phyloP scores from a whole-genome alignment of 2,329 filamentous ascomycete genomes.

The Claviceps sp. region DNA sequence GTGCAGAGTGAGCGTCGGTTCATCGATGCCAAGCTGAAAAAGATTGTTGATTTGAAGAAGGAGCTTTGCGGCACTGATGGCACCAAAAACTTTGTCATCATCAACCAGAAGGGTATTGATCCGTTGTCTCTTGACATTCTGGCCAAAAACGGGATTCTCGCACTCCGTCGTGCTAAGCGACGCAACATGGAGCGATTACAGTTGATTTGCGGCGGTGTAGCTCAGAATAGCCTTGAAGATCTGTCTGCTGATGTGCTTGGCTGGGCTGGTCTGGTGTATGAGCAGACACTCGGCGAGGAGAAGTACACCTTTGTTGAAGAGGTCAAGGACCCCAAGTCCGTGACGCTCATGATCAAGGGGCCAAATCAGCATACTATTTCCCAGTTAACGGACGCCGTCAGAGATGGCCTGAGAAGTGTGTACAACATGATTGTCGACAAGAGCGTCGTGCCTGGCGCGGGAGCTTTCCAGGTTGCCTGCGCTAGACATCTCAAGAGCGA shows the following conservation, averaged over 20 bases:
- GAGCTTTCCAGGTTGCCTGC: constrained; percentile 91
- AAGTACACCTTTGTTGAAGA: constrained; percentile 99
- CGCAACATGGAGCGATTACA: constrained; percentile 98
- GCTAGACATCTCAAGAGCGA: constrained; percentile 79
- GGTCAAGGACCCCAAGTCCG: constrained; percentile 96
- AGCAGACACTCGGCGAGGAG: constrained; percentile 94
- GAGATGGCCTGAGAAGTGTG: constrained; percentile 86
- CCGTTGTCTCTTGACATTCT: constrained; percentile 89
- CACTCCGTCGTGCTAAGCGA: constrained; percentile 85
- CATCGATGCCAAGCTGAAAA: constrained; percentile 90
- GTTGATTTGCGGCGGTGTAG: constrained; percentile 77
- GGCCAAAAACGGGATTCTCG: constrained; percentile 95
- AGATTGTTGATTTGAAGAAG: constrained; percentile 97
- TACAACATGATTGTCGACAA: constrained; percentile 99
- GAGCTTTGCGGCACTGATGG: constrained; percentile 86
- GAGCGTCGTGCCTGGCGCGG: constrained; percentile 86
- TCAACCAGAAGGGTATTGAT: constrained; percentile 99
- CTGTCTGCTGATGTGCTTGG: constrained; percentile 76
- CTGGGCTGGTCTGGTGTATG: constrained; percentile 93
- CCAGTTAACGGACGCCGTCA: constrained; percentile 91
- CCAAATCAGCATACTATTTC: constrained; percentile 94
- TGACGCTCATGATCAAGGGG: constrained; percentile 94
- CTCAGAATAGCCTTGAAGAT: constrained; percentile 96
- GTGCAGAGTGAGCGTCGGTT: constrained; percentile 95
- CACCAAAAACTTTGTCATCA: constrained; percentile 91